Evolutionary conservation across 306 rosid genomes (phyloP).

Genomic region (Quercus alba): DNA sequence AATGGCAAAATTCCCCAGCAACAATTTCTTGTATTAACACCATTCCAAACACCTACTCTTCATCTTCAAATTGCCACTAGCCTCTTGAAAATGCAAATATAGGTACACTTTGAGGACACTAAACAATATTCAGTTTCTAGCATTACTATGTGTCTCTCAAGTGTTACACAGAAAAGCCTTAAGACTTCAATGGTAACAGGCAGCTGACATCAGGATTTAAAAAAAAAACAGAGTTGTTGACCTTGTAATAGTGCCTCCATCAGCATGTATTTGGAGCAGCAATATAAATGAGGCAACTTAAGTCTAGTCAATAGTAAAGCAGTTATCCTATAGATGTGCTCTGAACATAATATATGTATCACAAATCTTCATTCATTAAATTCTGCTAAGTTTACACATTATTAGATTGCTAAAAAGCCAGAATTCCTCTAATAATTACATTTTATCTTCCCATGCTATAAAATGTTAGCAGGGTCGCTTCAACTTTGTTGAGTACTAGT

Average conservation of each 20-base stretch:
- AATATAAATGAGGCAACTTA: neutral
- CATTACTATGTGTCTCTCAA: neutral
- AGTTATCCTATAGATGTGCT: neutral
- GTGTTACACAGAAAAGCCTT: neutral
- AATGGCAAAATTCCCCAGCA: neutral
- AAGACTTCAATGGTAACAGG: neutral
- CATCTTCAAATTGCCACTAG: too few relatives aligned
- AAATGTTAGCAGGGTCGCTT: neutral
- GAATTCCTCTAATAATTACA: neutral
- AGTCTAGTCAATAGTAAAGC: neutral
- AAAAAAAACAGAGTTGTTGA: neutral
- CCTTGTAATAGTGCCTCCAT: constrained; percentile 5
- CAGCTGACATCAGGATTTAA: neutral
- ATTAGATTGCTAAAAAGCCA: neutral
- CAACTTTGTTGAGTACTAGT: neutral
- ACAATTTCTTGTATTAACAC: neutral
- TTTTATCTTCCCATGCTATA: neutral
- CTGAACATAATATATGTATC: neutral
- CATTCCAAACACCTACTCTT: too few relatives aligned
- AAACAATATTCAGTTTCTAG: neutral
- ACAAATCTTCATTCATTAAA: neutral
- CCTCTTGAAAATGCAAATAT: neutral
- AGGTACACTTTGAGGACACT: neutral
- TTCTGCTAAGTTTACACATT: neutral
- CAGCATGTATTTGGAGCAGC: neutral